phyloP scores from a whole-genome alignment of 2,329 filamentous ascomycete species.

The Chaetothyriales sp. region DNA sequence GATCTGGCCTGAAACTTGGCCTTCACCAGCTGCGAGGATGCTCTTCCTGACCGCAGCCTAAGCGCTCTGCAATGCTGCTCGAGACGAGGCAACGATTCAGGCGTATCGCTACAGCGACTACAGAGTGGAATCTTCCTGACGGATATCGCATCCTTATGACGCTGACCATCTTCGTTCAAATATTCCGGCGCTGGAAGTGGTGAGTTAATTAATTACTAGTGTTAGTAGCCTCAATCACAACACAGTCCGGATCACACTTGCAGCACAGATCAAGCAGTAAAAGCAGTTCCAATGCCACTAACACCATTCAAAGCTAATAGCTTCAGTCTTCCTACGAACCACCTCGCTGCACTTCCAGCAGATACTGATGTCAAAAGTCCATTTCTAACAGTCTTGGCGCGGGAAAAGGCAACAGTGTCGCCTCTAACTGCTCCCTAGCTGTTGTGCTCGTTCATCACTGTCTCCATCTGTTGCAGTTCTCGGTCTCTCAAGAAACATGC shows the following conservation, averaged over 20 bases:
- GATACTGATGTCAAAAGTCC: slow-evolving; percentile 15
- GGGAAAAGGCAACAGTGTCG: background rate
- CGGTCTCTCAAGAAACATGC: too few relatives aligned
- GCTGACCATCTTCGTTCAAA: slow-evolving; percentile 6
- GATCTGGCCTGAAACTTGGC: slow-evolving; percentile 1
- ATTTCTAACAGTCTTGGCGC: slow-evolving; percentile 16
- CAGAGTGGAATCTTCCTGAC: slow-evolving; percentile 13
- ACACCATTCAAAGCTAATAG: slow-evolving; percentile 21
- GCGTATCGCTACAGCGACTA: slow-evolving; percentile 7
- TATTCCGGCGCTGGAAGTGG: slow-evolving; percentile 13
- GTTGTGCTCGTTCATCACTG: too few relatives aligned
- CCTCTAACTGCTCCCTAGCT: too few relatives aligned
- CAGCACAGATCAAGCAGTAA: slow-evolving; percentile 19
- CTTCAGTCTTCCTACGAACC: slow-evolving; percentile 17
- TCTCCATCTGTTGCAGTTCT: too few relatives aligned
- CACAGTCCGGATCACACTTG: slow-evolving; percentile 2
- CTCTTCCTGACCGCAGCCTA: background rate
- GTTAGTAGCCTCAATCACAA: background rate
- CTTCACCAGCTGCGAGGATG: background rate
- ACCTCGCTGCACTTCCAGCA: slow-evolving; percentile 20
- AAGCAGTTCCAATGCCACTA: slow-evolving; percentile 23
- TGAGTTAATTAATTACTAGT: slow-evolving; percentile 10
- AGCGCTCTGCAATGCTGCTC: slow-evolving; percentile 11
- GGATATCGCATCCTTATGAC: slow-evolving; percentile 12
- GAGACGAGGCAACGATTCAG: slow-evolving; percentile 11